phyloP scores from a whole-genome alignment of 2,329 filamentous ascomycete species.

The Corinectria fuckeliana region DNA sequence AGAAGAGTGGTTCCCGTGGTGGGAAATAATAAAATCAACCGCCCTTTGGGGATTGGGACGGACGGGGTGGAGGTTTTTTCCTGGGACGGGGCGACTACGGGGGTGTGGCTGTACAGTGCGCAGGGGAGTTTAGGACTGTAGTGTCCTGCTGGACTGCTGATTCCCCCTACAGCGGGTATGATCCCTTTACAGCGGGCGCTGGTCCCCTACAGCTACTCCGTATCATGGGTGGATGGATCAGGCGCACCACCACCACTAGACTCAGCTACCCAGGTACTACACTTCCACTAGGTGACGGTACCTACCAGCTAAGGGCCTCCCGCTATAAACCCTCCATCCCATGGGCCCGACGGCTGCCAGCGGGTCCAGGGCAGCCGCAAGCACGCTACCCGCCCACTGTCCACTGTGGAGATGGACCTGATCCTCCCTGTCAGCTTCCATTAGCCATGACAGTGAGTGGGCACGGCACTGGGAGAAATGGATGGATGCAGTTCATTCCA shows the following conservation, averaged over 20 bases:
- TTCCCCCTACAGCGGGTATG: neutral
- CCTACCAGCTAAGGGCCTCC: neutral
- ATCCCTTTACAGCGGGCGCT: neutral
- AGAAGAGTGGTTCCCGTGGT: slow-evolving; percentile 33
- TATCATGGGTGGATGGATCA: neutral
- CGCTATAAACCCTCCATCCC: neutral
- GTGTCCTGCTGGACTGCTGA: slow-evolving; percentile 3
- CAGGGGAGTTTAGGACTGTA: slow-evolving; percentile 1
- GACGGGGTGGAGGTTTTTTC: slow-evolving; percentile 34
- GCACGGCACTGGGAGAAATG: neutral
- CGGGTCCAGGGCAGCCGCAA: slow-evolving; percentile 3
- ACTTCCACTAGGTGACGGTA: neutral
- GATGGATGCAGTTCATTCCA: slow-evolving; percentile 2
- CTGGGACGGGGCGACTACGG: slow-evolving; percentile 3
- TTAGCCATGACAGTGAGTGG: neutral
- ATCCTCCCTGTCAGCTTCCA: slow-evolving; percentile 7
- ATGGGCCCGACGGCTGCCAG: slow-evolving; percentile 11
- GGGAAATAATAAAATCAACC: slow-evolving; percentile 25
- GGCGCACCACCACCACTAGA: neutral
- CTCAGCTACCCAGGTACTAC: neutral
- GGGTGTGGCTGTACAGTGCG: slow-evolving; percentile 5
- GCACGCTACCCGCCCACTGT: slow-evolving; percentile 7
- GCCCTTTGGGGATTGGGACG: slow-evolving; percentile 12
- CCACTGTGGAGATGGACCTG: slow-evolving; percentile 13
- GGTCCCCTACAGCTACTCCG: neutral